Base-by-base conservation (phyloP, 2,329 filamentous ascomycete species). In the Nemania sp. region DNA sequence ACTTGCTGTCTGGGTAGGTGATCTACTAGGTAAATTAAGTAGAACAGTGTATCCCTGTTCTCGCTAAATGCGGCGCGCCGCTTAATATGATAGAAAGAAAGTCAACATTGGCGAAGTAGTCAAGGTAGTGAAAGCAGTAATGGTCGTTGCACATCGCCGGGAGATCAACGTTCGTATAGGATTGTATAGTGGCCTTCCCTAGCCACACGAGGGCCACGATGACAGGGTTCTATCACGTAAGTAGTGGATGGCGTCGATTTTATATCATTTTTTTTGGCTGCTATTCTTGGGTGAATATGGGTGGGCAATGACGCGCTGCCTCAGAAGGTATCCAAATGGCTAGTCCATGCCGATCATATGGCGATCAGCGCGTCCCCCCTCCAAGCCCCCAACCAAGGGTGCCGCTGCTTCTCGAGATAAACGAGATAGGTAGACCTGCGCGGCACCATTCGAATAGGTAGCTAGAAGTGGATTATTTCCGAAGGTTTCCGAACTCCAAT, bases 271-370 rank as follows among this genome's bases (percentile, higher is more conserved):
- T 29, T 29, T 29, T 7, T 7, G 25, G 3, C 25, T 29, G 25
- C 7, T 29, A 29, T 29, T 3, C 25, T 29, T 25, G 42, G 18
- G 39, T 35, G 13, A 39, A 48, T 45, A 35, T 17, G 18, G 45
- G 40, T 34, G 13, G 13, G 20, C 47, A 18, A 49, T 53, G 47
- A n/a, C n/a, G 43, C 34, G 52, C 45, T 45, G 42, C 25, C 42
- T 45, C 42, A 32, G 35, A 54, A 54, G 29, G 55, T 40, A 45
- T 43, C 50, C 17, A 20, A 5, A 51, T 51, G 35, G 59, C 45
- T 47, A 53, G 57, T 37, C 29, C 35, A 9, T 63, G 57, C 45
- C 37, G 60, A 63, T 63, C 60, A 46, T n/a, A n/a, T 32, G 12
- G 39, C 50, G 53, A 57, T 57, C 53, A 46, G 53, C 60, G 25